phyloP scores from a whole-genome alignment of 805 yeast species.

The Saturnispora halmiae region DNA sequence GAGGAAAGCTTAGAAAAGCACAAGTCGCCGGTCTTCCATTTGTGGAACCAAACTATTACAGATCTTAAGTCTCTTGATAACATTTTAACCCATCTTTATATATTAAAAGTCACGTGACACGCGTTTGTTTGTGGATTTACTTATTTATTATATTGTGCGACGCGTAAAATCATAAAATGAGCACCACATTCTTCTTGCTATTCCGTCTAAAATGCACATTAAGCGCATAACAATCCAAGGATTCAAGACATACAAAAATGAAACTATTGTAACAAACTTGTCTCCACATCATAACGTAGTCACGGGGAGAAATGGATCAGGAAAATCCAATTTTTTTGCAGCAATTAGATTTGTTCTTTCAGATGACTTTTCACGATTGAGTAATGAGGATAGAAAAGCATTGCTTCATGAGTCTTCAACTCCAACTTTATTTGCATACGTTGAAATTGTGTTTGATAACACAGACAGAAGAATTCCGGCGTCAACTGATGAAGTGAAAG shows the following conservation, averaged over 20 bases:
- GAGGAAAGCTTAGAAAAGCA: conserved; percentile 77
- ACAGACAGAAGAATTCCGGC: conserved; percentile 66
- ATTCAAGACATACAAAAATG: conserved; percentile 83
- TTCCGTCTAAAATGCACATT: conserved; percentile 12
- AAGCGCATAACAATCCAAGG: conserved; percentile 68
- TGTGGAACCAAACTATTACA: conserved; percentile 64
- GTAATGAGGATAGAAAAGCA: conserved; percentile 77
- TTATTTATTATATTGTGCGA: too few species aligned
- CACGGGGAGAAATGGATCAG: conserved; percentile 93
- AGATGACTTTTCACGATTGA: conserved; percentile 79
- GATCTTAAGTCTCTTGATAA: conserved; percentile 18
- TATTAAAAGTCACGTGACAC: conserved; percentile 5
- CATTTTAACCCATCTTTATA: background rate
- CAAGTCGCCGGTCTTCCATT: conserved; percentile 78
- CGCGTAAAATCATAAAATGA: conserved; percentile 1
- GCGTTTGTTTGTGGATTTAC: background rate
- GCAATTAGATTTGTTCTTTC: conserved; percentile 89
- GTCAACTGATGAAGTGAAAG: conserved; percentile 55
- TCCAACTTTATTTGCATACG: conserved; percentile 85
- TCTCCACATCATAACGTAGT: conserved; percentile 81
- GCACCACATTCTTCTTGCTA: background rate
- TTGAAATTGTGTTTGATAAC: conserved; percentile 83
- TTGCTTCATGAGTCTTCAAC: conserved; percentile 86
- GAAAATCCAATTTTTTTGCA: conserved; percentile 90
- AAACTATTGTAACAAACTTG: conserved; percentile 65